A percentile compares a stretch with the other conserved stretches of the same genome.
phyloP scores from a whole-genome alignment of 345 rosid genomes.

The Moringa oleifera region DNA sequence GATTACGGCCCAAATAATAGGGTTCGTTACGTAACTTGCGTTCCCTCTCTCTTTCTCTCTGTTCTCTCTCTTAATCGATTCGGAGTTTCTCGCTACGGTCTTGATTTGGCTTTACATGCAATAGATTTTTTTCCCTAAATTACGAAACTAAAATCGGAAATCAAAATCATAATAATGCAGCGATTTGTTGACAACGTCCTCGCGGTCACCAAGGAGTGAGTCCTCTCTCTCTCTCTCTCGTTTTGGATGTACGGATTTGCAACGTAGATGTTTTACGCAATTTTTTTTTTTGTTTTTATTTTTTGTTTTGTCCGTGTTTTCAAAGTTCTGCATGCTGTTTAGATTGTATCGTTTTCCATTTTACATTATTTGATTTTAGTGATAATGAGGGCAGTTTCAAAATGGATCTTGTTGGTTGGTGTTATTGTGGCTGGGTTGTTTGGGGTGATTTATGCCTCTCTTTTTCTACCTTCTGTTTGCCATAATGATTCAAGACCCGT shows the following conservation, averaged over 20 bases:
- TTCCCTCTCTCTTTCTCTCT: slow-evolving; percentile 9
- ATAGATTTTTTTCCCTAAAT: not conserved
- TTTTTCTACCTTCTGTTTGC: not conserved
- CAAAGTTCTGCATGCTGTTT: no score
- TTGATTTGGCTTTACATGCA: not conserved
- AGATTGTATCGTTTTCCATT: no score
- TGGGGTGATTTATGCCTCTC: not conserved
- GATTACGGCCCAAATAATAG: no score
- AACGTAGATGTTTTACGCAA: not conserved
- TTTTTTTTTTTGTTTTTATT: not conserved
- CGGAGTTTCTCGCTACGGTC: not conserved
- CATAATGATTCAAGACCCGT: not conserved
- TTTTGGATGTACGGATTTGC: not conserved
- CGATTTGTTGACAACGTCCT: slow-evolving; percentile 78
- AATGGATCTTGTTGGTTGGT: not conserved
- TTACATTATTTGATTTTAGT: slow-evolving; percentile 1
- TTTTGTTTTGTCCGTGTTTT: no score
- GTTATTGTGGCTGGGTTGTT: not conserved
- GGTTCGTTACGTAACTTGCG: slow-evolving; percentile 2
- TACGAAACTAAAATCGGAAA: not conserved
- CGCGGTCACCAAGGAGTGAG: slow-evolving; percentile 93
- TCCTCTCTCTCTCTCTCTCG: slow-evolving; percentile 17
- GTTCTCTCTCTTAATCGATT: not conserved
- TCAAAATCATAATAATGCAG: slow-evolving; percentile 42
- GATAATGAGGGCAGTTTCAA: not conserved